Conservation (phyloP, 768 basidiomycete genomes). For the Fistulinella prunicolor region DNA sequence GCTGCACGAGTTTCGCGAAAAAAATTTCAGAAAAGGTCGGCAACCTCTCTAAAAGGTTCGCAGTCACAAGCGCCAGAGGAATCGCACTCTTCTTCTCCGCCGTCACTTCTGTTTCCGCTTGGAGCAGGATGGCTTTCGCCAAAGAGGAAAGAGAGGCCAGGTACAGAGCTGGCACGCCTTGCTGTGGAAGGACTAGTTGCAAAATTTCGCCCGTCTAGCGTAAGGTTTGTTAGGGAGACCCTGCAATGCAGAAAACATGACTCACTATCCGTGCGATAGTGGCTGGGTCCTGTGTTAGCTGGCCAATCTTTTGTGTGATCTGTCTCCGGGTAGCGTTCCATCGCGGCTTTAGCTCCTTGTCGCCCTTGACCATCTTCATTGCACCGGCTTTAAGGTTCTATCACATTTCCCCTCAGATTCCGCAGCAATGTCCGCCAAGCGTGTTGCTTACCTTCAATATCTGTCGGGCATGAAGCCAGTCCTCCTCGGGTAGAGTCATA, state of each 20-base stretch:
- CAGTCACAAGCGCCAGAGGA: conserved; percentile 72
- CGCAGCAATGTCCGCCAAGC: conserved; percentile 17
- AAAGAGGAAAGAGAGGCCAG: conserved; percentile 82
- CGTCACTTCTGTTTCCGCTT: conserved; percentile 91
- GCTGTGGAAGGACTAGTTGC: conserved; percentile 37
- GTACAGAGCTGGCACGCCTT: conserved; percentile 47
- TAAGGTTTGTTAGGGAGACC: conserved; percentile 9
- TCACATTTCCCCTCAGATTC: conserved; percentile 17
- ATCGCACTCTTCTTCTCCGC: conserved; percentile 83
- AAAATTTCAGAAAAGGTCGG: conserved; percentile 69
- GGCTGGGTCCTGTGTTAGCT: conserved; percentile 68
- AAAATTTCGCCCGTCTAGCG: conserved; percentile 41
- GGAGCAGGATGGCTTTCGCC: conserved; percentile 81
- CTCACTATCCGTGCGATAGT: conserved; percentile 66
- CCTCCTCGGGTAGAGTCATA: conserved; percentile 53
- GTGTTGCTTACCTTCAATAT: conserved; percentile 46
- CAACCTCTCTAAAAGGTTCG: conserved; percentile 62
- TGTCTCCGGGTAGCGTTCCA: conserved; percentile 71
- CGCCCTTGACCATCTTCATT: conserved; percentile 61
- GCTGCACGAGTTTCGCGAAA: conserved; percentile 81
- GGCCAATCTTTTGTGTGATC: conserved; percentile 86
- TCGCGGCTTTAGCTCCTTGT: conserved; percentile 50
- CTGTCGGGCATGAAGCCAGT: conserved; percentile 59
- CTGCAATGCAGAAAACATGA: conserved; percentile 12
- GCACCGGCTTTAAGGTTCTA: conserved; percentile 64